Conservation (phyloP, 1,139 yeast species). For the Magnusiomyces magnusii region DNA sequence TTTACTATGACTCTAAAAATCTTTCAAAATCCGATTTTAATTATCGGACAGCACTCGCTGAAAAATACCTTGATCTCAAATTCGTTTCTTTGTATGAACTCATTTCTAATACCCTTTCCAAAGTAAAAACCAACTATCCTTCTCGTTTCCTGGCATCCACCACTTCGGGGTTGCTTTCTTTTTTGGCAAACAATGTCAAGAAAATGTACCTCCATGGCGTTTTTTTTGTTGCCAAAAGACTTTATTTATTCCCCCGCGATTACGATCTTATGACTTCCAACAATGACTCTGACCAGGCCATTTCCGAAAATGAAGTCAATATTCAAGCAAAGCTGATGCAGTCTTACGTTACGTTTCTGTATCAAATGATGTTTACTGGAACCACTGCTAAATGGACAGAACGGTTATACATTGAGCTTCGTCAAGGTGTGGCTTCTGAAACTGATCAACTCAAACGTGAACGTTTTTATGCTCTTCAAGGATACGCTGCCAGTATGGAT, state of each 20-base stretch:
- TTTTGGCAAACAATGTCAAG: constrained; percentile 39
- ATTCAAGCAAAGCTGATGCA: constrained; percentile 39
- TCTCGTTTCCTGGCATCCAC: constrained; percentile 68
- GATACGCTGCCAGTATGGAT: constrained; percentile 23
- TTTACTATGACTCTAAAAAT: background rate
- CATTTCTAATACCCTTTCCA: constrained; percentile 43
- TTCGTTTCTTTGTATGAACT: constrained; percentile 59
- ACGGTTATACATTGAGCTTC: constrained; percentile 29
- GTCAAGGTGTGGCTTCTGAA: constrained; percentile 21
- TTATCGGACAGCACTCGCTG: constrained; percentile 20
- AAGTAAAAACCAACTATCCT: constrained; percentile 61
- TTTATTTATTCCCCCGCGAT: constrained; percentile 59
- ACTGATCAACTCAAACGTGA: constrained; percentile 15
- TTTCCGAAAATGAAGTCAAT: constrained; percentile 31
- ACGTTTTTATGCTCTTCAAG: constrained; percentile 22
- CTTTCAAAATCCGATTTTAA: background rate
- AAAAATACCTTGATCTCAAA: constrained; percentile 45
- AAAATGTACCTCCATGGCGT: constrained; percentile 30
- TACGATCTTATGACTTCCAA: constrained; percentile 39
- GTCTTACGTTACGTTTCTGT: constrained; percentile 40
- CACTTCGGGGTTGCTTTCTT: constrained; percentile 47
- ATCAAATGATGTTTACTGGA: constrained; percentile 37
- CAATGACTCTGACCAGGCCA: constrained; percentile 12
- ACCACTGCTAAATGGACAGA: constrained; percentile 30
- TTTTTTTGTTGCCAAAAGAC: constrained; percentile 49